Conservation (phyloP, 2,329 filamentous ascomycete genomes). For the Ceratocystis lukuohia region DNA sequence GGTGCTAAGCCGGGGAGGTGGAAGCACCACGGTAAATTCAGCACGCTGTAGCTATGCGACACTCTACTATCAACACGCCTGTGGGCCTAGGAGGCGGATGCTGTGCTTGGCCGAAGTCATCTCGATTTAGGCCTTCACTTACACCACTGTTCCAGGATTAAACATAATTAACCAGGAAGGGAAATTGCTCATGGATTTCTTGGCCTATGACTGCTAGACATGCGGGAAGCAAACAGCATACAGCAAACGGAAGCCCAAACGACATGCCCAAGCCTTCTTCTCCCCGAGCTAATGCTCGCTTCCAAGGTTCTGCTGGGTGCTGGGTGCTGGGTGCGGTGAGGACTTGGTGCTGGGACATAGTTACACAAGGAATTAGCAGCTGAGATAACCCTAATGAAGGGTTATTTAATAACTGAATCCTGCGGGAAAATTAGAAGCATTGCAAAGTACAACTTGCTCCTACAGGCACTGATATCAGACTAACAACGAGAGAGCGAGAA, state of each 20-base stretch:
- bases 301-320: too few relatives aligned
- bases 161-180: too few relatives aligned
- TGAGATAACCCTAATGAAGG: neutral
- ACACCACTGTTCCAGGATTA: too few relatives aligned
- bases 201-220: neutral
- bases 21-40: neutral
- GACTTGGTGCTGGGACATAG: neutral
- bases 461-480: neutral
- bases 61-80: neutral
- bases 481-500: neutral
- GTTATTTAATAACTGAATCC: neutral
- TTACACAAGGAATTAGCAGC: neutral
- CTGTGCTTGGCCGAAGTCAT: neutral
- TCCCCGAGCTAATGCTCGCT: too few relatives aligned
- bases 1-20: neutral
- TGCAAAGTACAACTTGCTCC: neutral
- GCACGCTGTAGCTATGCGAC: neutral
- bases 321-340: too few relatives aligned
- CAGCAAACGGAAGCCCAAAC: neutral
- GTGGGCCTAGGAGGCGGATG: neutral
- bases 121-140: neutral
- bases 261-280: neutral
- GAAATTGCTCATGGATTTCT: neutral
- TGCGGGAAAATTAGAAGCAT: neutral
- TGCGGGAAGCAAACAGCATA: neutral